Percentiles rank a stretch among this genome's conserved stretches.
Evolutionary conservation across 139 green algal genomes (phyloP).

Genomic region (Chlamydomonas schloesseri): DNA sequence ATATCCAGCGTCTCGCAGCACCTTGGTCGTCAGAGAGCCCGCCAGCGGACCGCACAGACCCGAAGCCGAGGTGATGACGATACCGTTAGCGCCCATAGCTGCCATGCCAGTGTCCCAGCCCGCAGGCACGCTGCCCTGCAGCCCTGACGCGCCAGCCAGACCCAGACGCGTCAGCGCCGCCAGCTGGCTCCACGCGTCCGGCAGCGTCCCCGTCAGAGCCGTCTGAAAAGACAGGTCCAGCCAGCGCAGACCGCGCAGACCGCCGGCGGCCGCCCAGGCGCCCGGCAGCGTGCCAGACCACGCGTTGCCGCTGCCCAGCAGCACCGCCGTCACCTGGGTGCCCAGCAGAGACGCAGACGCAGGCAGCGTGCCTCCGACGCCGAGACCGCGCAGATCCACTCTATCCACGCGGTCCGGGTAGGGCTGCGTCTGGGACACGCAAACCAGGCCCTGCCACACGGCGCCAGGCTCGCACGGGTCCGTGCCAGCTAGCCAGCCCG

Average conservation of each 20-base stretch:
- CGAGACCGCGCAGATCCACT: conserved; percentile 39
- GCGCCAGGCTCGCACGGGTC: background rate
- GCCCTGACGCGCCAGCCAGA: background rate
- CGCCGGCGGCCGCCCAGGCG: background rate
- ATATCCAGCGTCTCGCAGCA: background rate
- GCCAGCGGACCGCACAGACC: background rate
- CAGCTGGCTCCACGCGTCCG: background rate
- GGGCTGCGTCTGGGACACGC: too few species aligned
- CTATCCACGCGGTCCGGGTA: background rate
- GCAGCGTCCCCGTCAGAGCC: background rate
- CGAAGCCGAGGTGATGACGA: background rate
- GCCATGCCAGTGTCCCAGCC: background rate
- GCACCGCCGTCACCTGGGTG: background rate
- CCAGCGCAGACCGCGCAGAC: background rate
- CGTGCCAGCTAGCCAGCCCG: background rate
- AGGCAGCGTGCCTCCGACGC: conserved; percentile 32
- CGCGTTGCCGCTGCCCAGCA: background rate
- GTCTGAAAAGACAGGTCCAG: background rate
- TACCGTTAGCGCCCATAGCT: background rate
- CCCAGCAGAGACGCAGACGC: background rate
- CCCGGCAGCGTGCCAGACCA: background rate
- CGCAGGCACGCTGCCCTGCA: background rate
- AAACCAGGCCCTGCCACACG: background rate
- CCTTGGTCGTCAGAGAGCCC: background rate
- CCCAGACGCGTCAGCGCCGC: background rate